A percentile compares a stretch with the other conserved stretches of the same genome.
Conservation (phyloP, 1,284 basidiomycete species). For the Earliella scabrosa region DNA sequence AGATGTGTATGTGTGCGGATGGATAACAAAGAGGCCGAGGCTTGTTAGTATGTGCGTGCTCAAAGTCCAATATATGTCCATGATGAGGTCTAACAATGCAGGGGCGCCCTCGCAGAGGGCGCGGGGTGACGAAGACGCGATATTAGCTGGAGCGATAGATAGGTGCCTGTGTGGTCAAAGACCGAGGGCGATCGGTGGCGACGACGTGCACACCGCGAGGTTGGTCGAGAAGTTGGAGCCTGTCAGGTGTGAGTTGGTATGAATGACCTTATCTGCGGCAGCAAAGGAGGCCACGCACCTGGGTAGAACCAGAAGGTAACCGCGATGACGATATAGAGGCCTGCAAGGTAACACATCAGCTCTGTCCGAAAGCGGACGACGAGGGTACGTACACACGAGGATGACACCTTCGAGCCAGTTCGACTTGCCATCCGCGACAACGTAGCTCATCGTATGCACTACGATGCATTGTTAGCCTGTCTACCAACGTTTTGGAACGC, state of each 20-base stretch:
- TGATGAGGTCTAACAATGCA: slow-evolving; percentile 8
- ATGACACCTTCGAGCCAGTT: slow-evolving; percentile 82
- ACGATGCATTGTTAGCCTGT: neutral
- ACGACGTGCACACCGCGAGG: slow-evolving; percentile 37
- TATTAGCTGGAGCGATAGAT: too few relatives aligned
- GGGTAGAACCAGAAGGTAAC: slow-evolving; percentile 75
- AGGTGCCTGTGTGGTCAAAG: slow-evolving; percentile 3
- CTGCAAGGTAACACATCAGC: slow-evolving; percentile 33
- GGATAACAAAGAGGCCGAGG: too few relatives aligned
- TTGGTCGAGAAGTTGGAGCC: slow-evolving; percentile 43
- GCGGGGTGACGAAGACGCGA: too few relatives aligned
- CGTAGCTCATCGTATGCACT: slow-evolving; percentile 82
- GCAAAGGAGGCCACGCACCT: too few relatives aligned
- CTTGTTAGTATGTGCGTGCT: neutral
- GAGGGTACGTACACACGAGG: slow-evolving; percentile 35
- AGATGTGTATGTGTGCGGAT: neutral
- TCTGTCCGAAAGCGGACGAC: neutral
- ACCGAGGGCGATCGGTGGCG: slow-evolving; percentile 10
- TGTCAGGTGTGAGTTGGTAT: slow-evolving; percentile 8
- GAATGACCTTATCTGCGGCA: too few relatives aligned
- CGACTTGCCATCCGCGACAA: slow-evolving; percentile 83
- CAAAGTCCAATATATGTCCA: slow-evolving; percentile 8
- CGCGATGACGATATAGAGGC: slow-evolving; percentile 66
- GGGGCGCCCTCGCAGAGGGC: slow-evolving; percentile 10
- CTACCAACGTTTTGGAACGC: neutral